Conservation (phyloP, 1,284 basidiomycete genomes). For the Mycena sp. region DNA sequence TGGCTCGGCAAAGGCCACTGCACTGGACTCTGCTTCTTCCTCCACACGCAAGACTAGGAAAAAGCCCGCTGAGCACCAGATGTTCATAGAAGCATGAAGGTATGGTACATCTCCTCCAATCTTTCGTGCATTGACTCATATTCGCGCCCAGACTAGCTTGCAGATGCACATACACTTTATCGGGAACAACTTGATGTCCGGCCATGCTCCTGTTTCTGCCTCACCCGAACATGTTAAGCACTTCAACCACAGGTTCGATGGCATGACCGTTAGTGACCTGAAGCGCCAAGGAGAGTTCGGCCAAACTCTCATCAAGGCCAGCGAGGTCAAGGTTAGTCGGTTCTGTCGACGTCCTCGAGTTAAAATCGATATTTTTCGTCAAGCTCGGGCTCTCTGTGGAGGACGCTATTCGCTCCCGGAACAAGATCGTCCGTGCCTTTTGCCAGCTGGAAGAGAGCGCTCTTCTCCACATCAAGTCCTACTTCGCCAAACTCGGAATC, state of each 20-base stretch:
- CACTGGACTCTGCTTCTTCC: background rate
- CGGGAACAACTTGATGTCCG: background rate
- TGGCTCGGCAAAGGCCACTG: background rate
- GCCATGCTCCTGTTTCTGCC: background rate
- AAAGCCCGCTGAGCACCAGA: constrained; percentile 12
- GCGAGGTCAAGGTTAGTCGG: constrained; percentile 16
- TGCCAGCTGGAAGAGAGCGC: constrained; percentile 6
- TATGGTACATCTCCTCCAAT: constrained; percentile 8
- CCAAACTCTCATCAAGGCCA: background rate
- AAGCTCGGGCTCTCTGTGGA: constrained; percentile 8
- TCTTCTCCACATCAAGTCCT: background rate
- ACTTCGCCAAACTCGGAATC: constrained; percentile 14
- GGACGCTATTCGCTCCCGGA: constrained; percentile 3
- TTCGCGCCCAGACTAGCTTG: background rate
- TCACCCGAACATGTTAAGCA: background rate
- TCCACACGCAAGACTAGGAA: background rate
- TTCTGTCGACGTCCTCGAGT: background rate
- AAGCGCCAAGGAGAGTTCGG: constrained; percentile 4
- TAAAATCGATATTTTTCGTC: background rate
- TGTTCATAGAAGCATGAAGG: constrained; percentile 10
- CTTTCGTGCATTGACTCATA: background rate
- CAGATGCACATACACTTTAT: constrained; percentile 10
- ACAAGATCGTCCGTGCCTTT: constrained; percentile 4
- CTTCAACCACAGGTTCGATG: constrained; percentile 9
- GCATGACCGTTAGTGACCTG: constrained; percentile 11